Base-by-base conservation (phyloP, 2,329 filamentous ascomycete genomes). In the Claviceps lovelessii region DNA sequence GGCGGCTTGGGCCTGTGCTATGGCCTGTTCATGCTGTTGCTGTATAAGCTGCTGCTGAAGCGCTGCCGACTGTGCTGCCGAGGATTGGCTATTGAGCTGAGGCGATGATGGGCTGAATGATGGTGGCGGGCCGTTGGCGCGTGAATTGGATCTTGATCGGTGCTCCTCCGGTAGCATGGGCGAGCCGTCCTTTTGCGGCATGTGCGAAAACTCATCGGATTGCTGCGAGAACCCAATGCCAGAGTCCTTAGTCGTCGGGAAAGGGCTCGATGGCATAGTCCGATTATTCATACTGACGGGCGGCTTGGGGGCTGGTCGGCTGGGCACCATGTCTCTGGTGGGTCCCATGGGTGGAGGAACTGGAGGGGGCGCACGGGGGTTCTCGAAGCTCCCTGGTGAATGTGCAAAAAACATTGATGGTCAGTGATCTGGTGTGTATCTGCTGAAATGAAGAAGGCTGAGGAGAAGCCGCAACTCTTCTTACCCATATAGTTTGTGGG, bases 281-380 rank as follows among this genome's bases (percentile, higher is more conserved):
- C 83, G 75, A 50, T 77, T 73, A 41, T 80, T 78, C 60, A 81
- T 71, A 62, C 76, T 76, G 64, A 78, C 78, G 51, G 91, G 93
- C n/a, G 91, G 88, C 69, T 87, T 88, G 52, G 90, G 93, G 49
- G 91, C 90, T 54, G 89, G 87, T 57, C 93, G 82, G 64, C 82
- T 86, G 51, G 93, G 90, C 65, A 95, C 77, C 58, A 77, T 67
- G 59, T 81, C 79, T 66, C 79, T 79, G 55, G 58, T 56, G 48
- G 69, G 72, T 56, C 70, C 71, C 56, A 76, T 72, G 51, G 74
- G 75, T 49, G 70, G 68, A 56, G 91, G 90, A 57, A 96, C 87
- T 11, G 91, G 93, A 59, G 93, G 93, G 44, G 93, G 88, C 19
- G 91, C 88, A 65, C 93, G 82, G 51, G 93, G 93, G 66, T 98